Conservation (phyloP, 345 rosid species). For the Pugionium cornutum region DNA sequence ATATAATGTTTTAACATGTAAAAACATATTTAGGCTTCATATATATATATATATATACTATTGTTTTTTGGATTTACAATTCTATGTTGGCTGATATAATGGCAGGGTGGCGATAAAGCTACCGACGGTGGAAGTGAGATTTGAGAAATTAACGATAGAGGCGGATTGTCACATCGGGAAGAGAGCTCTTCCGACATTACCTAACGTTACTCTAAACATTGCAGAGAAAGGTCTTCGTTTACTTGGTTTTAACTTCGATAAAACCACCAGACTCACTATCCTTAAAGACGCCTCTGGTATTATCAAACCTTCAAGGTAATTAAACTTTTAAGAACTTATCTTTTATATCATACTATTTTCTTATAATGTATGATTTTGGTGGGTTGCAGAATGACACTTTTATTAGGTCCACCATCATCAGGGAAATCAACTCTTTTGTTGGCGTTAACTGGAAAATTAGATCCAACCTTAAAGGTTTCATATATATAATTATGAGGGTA, state of each 20-base stretch:
- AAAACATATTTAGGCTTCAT: no score
- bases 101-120: slow-evolving; percentile 68
- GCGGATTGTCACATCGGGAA: slow-evolving; percentile 79
- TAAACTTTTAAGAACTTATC: not conserved
- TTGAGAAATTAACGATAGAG: slow-evolving; percentile 63
- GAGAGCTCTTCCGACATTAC: slow-evolving; percentile 88
- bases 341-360: not conserved
- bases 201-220: slow-evolving; percentile 67
- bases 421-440: slow-evolving; percentile 80
- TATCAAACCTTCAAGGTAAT: slow-evolving; percentile 76
- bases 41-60: no score
- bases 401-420: slow-evolving; percentile 90
- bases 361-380: slow-evolving; percentile 16
- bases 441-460: slow-evolving; percentile 82
- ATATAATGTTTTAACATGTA: no score
- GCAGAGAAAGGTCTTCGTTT: slow-evolving; percentile 58
- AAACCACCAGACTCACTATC: slow-evolving; percentile 70
- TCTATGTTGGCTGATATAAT: no score
- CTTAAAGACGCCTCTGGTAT: slow-evolving; percentile 75
- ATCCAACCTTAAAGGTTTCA: slow-evolving; percentile 58
- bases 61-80: no score
- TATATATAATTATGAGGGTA: not conserved
- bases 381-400: slow-evolving; percentile 61
- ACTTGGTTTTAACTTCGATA: slow-evolving; percentile 58
- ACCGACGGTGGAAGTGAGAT: slow-evolving; percentile 87